These are phyloP conservation scores for Cyclotella baltica DNA, from an alignment of 108 stramenopile genomes.

Conservation along the genomic window DNA sequence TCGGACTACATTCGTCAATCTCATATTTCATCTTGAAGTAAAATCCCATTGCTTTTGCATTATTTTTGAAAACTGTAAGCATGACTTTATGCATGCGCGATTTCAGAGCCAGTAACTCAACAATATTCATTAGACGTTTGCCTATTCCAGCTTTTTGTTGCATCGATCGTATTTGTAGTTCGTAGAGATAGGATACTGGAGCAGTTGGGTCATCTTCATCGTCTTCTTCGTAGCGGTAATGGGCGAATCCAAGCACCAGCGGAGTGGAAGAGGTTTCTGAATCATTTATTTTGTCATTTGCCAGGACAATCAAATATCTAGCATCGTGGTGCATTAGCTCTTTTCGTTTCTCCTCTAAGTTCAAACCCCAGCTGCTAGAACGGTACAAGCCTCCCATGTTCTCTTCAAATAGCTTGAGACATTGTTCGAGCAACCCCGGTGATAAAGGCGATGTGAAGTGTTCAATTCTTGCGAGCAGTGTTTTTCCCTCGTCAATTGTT, in stretches of 20 bases:
- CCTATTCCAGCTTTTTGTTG: slow-evolving; percentile 73
- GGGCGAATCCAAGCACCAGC: slow-evolving; percentile 63
- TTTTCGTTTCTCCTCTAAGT: slow-evolving; percentile 67
- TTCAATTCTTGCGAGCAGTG: slow-evolving; percentile 1
- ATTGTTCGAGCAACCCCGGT: slow-evolving; percentile 38
- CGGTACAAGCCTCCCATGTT: slow-evolving; percentile 83
- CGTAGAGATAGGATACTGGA: slow-evolving; percentile 66
- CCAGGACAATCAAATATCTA: slow-evolving; percentile 63
- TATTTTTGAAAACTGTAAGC: slow-evolving; percentile 79
- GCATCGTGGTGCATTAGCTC: slow-evolving; percentile 73
- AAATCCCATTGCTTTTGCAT: slow-evolving; percentile 70
- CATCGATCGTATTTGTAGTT: slow-evolving; percentile 68
- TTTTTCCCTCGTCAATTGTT: neutral
- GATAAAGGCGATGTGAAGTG: slow-evolving; percentile 39
- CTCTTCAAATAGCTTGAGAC: slow-evolving; percentile 59
- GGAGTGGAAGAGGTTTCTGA: neutral
- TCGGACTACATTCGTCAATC: slow-evolving; percentile 76
- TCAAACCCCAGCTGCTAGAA: slow-evolving; percentile 78
- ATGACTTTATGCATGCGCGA: slow-evolving; percentile 65
- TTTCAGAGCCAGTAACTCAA: slow-evolving; percentile 58
- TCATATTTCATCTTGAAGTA: slow-evolving; percentile 69
- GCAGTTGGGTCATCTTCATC: slow-evolving; percentile 65
- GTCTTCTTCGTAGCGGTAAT: slow-evolving; percentile 86
- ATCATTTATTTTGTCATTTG: neutral
- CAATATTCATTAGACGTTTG: slow-evolving; percentile 62